Conservation (phyloP, 345 rosid genomes). For the Brassica cretica region DNA sequence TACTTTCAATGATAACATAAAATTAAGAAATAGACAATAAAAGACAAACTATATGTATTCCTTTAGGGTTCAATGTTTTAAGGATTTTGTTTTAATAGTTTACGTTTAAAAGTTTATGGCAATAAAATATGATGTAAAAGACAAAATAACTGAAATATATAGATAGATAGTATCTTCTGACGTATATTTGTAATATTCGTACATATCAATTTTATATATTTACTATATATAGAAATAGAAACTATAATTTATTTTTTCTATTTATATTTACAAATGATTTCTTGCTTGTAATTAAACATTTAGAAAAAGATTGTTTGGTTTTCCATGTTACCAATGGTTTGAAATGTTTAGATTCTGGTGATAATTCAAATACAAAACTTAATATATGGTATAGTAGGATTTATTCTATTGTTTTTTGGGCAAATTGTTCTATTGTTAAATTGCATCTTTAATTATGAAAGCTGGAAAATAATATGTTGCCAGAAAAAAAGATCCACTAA, state of each 20-base stretch:
- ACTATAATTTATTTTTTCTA: not conserved
- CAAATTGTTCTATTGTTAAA: not conserved
- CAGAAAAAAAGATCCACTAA: not conserved
- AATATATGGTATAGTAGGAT: not conserved
- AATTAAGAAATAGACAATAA: not conserved
- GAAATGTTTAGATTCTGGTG: not conserved
- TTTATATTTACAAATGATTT: not conserved
- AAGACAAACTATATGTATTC: too few species aligned
- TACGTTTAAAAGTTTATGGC: not conserved
- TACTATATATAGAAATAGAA: not conserved
- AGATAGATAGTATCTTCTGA: not conserved
- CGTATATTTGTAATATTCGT: not conserved
- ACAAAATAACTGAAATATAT: not conserved
- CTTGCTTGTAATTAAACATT: not conserved
- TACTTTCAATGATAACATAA: not conserved
- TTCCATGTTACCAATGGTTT: not conserved
- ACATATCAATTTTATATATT: not conserved
- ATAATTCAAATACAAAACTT: not conserved
- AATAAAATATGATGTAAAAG: not conserved
- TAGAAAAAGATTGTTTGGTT: not conserved
- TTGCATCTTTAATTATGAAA: constrained; percentile 4
- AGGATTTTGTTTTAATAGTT: not conserved
- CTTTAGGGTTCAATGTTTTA: not conserved
- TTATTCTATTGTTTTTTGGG: too few species aligned
- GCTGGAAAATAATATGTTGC: constrained; percentile 5